Base-by-base conservation (phyloP, 352 stramenopile species). In the Phytophthora ramorum region DNA sequence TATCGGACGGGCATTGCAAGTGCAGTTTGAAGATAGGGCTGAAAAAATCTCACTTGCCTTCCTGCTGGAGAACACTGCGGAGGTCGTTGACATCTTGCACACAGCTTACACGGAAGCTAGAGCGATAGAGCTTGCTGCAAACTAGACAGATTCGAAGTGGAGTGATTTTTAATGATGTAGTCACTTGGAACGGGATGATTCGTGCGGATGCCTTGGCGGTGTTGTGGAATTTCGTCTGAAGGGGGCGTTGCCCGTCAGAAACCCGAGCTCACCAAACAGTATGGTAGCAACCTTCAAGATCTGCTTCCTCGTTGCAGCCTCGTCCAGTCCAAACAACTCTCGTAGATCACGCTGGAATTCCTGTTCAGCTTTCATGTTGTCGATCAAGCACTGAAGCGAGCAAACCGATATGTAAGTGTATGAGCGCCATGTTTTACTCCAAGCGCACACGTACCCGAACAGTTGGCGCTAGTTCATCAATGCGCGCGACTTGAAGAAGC, bases 1-100 rank as follows among this genome's bases (percentile, higher is more conserved):
- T 3, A 87, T 92, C 30, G 84, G 80, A 10, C 69, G 69, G 4
- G 80, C 74, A 3, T 50, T 92, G 14, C 66, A 78, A 19, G n/a
- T 53, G 6, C 43, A 54, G 10, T 91, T 89, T 68, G 34, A 78
- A 47, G 59, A 44, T 40, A 58, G 22, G 30, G 48, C 58, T 46
- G 65, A 64, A 1, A 63, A 58, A 34, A 68, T 89, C 37, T 76
- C 80, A n/a, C 69, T 81, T 55, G 63, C 72, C 0, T 73, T 85
- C 14, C 37, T 91, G 19, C 57, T 90, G 7, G 4, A 70, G n/a
- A 69, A 78, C 44, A 66, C 75, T 48, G 44, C 70, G 14, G 65
- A 86, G 41, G 73, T 90, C 32, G 79, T 88, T 12, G 62, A 75
- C 6, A 60, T 83, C 9, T n/a, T 91, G 7, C 83, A 91, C 52